Base-by-base conservation (phyloP, 495 filamentous ascomycete species). In the Glarea lozoyensis region DNA sequence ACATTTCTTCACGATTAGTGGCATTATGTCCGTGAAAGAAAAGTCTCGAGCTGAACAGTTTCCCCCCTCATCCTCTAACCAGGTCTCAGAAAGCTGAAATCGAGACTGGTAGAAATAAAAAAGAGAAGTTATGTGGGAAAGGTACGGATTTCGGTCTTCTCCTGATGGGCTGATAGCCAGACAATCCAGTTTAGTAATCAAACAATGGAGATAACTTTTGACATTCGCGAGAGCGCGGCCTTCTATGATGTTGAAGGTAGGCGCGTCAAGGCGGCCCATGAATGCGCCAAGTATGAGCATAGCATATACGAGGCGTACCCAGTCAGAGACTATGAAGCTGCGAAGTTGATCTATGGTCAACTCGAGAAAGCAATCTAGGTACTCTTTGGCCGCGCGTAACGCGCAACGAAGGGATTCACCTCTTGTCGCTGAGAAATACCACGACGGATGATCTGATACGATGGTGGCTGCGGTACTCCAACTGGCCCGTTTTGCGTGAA, bases 221-320 rank as follows among this genome's bases (percentile, higher is more conserved):
- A 54, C 18, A 19, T 54, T 43, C 24, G 42, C 42, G n/a, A 15
- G 20, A 1, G 29, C 12, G 1, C 33, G 27, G 4, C 33, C 37
- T 10, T 32, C 2, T 4, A 25, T 17, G 11, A n/a, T 17, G 41
- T 46, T 24, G 22, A 38, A 18, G 12, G 23, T 38, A 1, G 24
- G 32, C 32, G 11, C 16, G 22, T 44, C 39, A 22, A 22, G 6
- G 2, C 19, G n/a, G 3, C 42, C 39, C 15, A 36, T 17, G 19
- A 52, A 52, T 10, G 32, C 19, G 1, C 44, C 45, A 12, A 55
- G 41, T 10, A 52, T 19, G 1, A 52, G 33, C 1, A 55, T 25
- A 2, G 39, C 49, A 31, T 55, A 48, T 36, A 55, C 21, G 29
- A 45, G 25, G 2, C 30, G 43, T 12, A 50, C 29, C 20, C 19